Percentiles rank a stretch among this genome's conserved stretches.
Evolutionary conservation across 345 rosid genomes (phyloP).

Genomic region (Lagerstroemia speciosa): DNA sequence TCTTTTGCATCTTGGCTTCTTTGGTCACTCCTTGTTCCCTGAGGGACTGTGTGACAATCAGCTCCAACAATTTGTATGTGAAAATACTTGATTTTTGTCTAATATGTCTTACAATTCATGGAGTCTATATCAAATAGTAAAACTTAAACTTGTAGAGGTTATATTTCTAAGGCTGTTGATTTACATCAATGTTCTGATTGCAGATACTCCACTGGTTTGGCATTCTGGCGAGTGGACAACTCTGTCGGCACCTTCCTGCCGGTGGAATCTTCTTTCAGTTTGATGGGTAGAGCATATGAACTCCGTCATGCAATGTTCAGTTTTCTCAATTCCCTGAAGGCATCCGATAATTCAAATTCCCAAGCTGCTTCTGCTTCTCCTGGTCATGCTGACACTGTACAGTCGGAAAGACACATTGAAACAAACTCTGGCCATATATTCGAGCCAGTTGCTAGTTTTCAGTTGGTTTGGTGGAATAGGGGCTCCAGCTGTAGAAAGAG

Average conservation of each 20-base stretch:
- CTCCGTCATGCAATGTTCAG: constrained; percentile 59
- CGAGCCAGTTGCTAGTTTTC: constrained; percentile 78
- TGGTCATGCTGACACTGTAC: constrained; percentile 19
- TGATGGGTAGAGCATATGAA: constrained; percentile 64
- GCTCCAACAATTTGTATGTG: constrained; percentile 53
- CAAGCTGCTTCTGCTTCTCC: constrained; percentile 28
- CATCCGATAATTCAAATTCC: constrained; percentile 25
- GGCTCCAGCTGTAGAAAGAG: constrained; percentile 62
- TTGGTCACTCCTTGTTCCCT: constrained; percentile 78
- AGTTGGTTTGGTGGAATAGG: constrained; percentile 82
- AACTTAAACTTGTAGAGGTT: neutral
- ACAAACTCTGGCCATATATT: constrained; percentile 48
- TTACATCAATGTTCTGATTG: constrained; percentile 11
- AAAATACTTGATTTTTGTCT: constrained; percentile 2
- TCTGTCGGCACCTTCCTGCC: constrained; percentile 84
- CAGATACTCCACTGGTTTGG: constrained; percentile 57
- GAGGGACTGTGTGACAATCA: constrained; percentile 74
- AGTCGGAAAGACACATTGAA: constrained; percentile 24
- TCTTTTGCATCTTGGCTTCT: constrained; percentile 66
- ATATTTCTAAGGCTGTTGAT: neutral
- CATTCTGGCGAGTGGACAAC: constrained; percentile 91
- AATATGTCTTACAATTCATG: neutral
- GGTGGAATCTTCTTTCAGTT: constrained; percentile 46
- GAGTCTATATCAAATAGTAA: neutral
- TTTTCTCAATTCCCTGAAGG: constrained; percentile 33